Conservation (phyloP, 2,329 filamentous ascomycete species). For the Ophiocordyceps sinensis region DNA sequence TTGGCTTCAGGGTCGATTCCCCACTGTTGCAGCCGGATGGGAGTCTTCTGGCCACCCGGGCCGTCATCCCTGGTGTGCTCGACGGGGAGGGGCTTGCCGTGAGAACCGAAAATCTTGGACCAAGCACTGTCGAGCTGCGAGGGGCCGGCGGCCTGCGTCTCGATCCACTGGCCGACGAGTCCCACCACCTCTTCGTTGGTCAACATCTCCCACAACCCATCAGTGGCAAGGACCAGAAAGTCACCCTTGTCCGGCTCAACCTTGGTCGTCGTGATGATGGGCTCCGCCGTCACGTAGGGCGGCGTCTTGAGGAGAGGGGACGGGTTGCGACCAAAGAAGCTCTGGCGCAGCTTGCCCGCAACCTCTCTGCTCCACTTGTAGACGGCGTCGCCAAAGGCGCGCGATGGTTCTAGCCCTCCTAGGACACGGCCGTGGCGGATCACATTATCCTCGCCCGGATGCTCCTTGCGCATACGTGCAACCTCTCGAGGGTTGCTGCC, state of each 20-base stretch:
- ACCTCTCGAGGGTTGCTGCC: conserved; percentile 78
- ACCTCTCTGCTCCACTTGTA: conserved; percentile 93
- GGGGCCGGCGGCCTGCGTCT: conserved; percentile 46
- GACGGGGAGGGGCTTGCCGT: conserved; percentile 51
- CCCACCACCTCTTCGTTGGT: conserved; percentile 97
- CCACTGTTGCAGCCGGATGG: conserved; percentile 85
- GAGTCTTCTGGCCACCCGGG: conserved; percentile 63
- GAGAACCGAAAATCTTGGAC: conserved; percentile 46
- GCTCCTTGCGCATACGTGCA: conserved; percentile 66
- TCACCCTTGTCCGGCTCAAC: conserved; percentile 82
- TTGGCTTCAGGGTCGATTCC: conserved; percentile 60
- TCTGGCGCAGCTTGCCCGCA: conserved; percentile 64
- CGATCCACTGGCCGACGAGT: conserved; percentile 92
- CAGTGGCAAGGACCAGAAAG: conserved; percentile 91
- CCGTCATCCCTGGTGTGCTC: conserved; percentile 42
- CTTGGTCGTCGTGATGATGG: conserved; percentile 83
- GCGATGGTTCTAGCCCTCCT: conserved; percentile 79
- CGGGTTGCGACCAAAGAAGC: conserved; percentile 76
- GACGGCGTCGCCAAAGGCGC: conserved; percentile 88
- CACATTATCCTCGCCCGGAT: conserved; percentile 80
- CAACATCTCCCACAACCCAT: conserved; percentile 97
- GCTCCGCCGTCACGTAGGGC: conserved; percentile 94
- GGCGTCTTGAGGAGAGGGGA: conserved; percentile 73
- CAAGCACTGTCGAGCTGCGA: conserved; percentile 57
- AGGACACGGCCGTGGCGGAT: conserved; percentile 81